Evolutionary conservation across 495 filamentous ascomycete species (phyloP), one percentile per base, ranked within the genome.

Genomic region (Hyaloscypha hepaticicola): DNA sequence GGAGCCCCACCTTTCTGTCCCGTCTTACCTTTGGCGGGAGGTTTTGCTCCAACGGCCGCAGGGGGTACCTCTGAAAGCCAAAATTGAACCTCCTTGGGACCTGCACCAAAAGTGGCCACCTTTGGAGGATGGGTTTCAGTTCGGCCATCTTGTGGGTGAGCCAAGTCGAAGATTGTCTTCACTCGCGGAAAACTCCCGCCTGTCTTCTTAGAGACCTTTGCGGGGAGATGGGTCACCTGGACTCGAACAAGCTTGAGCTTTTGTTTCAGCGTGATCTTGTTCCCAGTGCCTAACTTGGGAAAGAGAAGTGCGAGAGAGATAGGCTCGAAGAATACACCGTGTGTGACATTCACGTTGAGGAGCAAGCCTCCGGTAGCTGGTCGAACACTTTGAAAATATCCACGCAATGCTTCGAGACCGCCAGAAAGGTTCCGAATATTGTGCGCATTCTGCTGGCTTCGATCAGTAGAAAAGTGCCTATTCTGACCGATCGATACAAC

Each of bases 361-460:
- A 90, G 75, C 11, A 89, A 68, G 6, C 88, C 81, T 3, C 83
- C 82, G 3, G 89, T 90, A 9, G 85, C 87, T 0, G 82, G 77
- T 25, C 88, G 86, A 19, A 87, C 83, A 73, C 87, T 90, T 58
- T 86, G 78, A 64, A 89, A 89, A 67, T 83, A 91, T 0, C 89
- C 89, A 56, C 88, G 83, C 0, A 88, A 73, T 3, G 82, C 80
- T 1, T 81, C 72, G 0, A 85, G 73, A 7, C 80, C 81, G 12
- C 71, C 72, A 9, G 71, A 72, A 24, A 71, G 70, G 19, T 75
- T 67, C 0, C 60, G 51, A 29, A 68, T 60, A 22, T 69, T 72
- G 29, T 49, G 57, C 21, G 19, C 0, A 34, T 64, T 72, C 0
- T 67, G 21, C 2, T 60, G 27, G 24, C 38, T 59, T 21, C 65